These are phyloP conservation scores for Galerina sulciceps DNA, from an alignment of 768 basidiomycete species.

Conservation along the genomic window DNA sequence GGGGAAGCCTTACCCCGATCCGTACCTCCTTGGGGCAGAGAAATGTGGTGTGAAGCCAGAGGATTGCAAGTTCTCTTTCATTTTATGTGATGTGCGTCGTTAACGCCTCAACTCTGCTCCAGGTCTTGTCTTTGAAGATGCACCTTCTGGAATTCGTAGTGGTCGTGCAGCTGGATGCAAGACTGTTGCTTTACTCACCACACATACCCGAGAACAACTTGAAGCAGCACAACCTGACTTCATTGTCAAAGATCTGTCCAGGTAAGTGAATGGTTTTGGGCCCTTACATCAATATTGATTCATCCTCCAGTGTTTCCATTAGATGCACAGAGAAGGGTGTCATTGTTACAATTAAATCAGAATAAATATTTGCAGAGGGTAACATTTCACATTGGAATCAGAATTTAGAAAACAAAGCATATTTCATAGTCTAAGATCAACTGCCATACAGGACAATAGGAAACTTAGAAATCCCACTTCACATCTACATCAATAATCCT, in stretches of 20 bases:
- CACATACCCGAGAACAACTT: constrained; percentile 73
- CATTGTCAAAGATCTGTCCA: constrained; percentile 73
- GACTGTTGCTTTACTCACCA: constrained; percentile 83
- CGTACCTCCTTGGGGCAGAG: constrained; percentile 86
- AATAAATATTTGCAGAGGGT: constrained; percentile 19
- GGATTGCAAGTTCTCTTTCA: constrained; percentile 43
- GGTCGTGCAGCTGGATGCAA: constrained; percentile 83
- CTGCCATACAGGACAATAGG: too few species aligned
- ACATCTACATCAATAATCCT: constrained; percentile 10
- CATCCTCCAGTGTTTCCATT: constrained; percentile 33
- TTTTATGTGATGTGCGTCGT: background rate
- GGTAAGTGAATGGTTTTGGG: constrained; percentile 40
- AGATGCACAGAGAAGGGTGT: constrained; percentile 43
- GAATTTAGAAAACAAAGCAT: background rate
- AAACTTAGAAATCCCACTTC: background rate
- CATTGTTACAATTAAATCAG: constrained; percentile 45
- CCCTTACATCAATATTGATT: background rate
- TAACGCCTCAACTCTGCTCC: constrained; percentile 1
- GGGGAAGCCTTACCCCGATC: constrained; percentile 91
- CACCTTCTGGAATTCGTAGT: constrained; percentile 82
- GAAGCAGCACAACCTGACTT: constrained; percentile 65
- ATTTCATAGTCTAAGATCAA: too few species aligned
- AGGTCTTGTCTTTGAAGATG: constrained; percentile 92
- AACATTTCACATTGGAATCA: background rate
- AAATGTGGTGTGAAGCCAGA: constrained; percentile 64